Percentiles rank a stretch among this genome's conserved stretches.
These are phyloP conservation scores for Globisporangium splendens DNA, from an alignment of 352 stramenopile species.

Conservation along the genomic window DNA sequence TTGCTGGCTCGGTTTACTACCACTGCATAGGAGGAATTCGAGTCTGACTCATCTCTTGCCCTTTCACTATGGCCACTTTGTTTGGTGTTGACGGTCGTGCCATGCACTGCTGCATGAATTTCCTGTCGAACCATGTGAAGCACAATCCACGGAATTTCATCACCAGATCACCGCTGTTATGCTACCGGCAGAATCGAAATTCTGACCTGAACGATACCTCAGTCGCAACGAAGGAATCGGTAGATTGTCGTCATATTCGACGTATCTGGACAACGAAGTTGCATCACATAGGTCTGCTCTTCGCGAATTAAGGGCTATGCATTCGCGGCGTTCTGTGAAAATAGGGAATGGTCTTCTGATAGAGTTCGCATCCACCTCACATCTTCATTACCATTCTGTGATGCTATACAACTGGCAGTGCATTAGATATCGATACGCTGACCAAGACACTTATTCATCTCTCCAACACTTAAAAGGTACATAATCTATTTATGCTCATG, in stretches of 20 bases:
- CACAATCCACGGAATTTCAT: not conserved
- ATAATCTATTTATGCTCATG: slow-evolving; percentile 63
- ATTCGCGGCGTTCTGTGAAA: no score
- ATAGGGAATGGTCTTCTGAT: no score
- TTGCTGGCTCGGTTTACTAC: no score
- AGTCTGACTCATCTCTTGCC: not conserved
- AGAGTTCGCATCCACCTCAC: no score
- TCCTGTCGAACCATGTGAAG: slow-evolving; percentile 3
- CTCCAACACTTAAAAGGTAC: slow-evolving; percentile 51
- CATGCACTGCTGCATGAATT: slow-evolving; percentile 8
- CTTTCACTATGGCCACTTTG: not conserved
- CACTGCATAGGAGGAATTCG: not conserved
- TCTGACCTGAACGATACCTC: no score
- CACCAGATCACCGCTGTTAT: not conserved
- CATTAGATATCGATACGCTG: slow-evolving; percentile 63
- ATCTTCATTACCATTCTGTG: no score
- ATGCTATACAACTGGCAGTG: no score
- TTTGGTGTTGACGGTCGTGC: not conserved
- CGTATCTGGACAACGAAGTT: no score
- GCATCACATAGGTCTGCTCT: no score
- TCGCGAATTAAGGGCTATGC: no score
- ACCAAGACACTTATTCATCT: slow-evolving; percentile 55
- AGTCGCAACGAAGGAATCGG: no score
- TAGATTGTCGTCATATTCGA: no score
- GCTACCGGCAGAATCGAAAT: not conserved